Percentiles rank a stretch among this genome's conserved stretches.
Evolutionary conservation across 352 stramenopile genomes (phyloP).

Genomic region (Phytophthora podocarpi): DNA sequence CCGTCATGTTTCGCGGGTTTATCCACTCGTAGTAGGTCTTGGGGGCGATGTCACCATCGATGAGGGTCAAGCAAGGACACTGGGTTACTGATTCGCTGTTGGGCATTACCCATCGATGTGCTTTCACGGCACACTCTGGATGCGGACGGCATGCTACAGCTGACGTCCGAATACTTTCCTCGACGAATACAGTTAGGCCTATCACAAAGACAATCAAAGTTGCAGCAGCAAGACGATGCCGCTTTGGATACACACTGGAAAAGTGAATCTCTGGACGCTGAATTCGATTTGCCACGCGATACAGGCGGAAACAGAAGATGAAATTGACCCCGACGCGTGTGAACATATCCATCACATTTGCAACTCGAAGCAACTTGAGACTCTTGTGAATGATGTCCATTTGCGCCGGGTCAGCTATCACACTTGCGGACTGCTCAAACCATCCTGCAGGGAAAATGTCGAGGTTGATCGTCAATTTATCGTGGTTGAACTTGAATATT

Average conservation of each 20-base stretch:
- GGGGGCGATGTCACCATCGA: constrained; percentile 17
- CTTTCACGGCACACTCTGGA: background rate
- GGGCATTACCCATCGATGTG: constrained; percentile 15
- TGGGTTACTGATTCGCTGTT: background rate
- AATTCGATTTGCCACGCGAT: background rate
- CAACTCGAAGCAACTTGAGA: no score
- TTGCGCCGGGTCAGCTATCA: no score
- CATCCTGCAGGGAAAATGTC: no score
- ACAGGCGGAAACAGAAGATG: constrained; percentile 19
- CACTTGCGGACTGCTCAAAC: no score
- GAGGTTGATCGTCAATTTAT: no score
- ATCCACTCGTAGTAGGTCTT: constrained; percentile 14
- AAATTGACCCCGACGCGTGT: constrained; percentile 25
- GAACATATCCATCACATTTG: constrained; percentile 26
- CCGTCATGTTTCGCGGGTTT: constrained; percentile 4
- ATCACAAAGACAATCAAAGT: constrained; percentile 6
- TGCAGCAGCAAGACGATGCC: no score
- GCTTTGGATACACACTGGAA: no score
- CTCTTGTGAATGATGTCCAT: no score
- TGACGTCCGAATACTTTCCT: constrained; percentile 6
- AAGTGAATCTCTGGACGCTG: no score
- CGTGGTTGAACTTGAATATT: no score
- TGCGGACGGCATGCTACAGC: background rate
- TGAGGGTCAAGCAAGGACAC: constrained; percentile 24
- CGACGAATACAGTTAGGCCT: constrained; percentile 3